phyloP scores from a whole-genome alignment of 2,329 filamentous ascomycete genomes.

The Claviceps arundinis region DNA sequence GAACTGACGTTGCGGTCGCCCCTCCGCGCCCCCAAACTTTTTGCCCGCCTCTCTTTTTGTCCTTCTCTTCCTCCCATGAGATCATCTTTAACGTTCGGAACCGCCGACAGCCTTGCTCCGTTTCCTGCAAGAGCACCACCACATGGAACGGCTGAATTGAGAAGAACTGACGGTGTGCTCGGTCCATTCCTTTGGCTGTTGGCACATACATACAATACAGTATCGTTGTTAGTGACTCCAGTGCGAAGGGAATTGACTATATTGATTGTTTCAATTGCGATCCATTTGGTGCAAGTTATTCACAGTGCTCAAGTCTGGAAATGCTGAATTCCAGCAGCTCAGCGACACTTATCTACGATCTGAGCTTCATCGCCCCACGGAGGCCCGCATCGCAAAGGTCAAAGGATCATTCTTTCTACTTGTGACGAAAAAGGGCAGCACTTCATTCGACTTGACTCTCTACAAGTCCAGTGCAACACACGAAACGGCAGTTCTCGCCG shows the following conservation, averaged over 20 bases:
- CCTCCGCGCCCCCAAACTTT: neutral
- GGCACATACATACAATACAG: neutral
- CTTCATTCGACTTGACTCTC: neutral
- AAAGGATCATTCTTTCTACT: neutral
- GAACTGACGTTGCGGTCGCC: neutral
- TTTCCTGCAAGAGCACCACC: neutral
- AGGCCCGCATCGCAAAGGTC: neutral
- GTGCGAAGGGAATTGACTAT: neutral
- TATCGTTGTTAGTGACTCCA: too few species aligned
- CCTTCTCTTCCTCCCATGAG: neutral
- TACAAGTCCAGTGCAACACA: neutral
- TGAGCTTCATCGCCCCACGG: neutral
- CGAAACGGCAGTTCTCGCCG: neutral
- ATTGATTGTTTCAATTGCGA: neutral
- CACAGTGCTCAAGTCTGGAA: too few species aligned
- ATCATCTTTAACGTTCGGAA: neutral
- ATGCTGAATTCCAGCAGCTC: neutral
- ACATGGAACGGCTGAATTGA: neutral
- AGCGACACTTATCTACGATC: neutral
- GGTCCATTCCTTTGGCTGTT: neutral
- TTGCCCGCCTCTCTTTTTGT: neutral
- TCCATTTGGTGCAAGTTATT: neutral
- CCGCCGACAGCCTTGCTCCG: neutral
- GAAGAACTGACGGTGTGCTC: neutral
- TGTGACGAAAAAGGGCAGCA: neutral